Evolutionary conservation across 768 basidiomycete species (phyloP), one percentile per base, ranked within the genome.

Genomic region (Mycena maculata): DNA sequence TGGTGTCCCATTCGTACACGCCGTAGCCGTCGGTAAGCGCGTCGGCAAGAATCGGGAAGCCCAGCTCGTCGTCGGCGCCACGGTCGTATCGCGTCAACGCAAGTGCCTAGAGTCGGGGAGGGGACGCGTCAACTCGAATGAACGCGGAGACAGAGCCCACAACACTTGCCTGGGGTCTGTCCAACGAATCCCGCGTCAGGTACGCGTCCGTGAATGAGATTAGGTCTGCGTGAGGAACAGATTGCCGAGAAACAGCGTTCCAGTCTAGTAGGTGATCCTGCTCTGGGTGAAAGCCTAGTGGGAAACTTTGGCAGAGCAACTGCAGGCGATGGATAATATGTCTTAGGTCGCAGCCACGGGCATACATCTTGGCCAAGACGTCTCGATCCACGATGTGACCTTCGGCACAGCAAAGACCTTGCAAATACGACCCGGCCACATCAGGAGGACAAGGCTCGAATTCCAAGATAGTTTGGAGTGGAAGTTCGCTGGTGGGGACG

Each of bases 401-500:
- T 75, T 92, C 89, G 4, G 80, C 81, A 23, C 81, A 79, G 67
- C 88, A 89, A 54, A 95, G 71, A 27, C 82, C 82, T 76, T 90
- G 84, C 33, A 97, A 86, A 78, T 92, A 95, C 10, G 90, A 88
- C 18, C 81, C 83, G 23, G 89, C 88, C 41, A 90, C 77, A 22
- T 78, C 67, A 9, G 86, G 71, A 27, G 84, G 79, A 74, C 90
- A 88, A 60, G 92, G 84, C 59, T 82, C 71, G 76, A 97, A 97
- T 20, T 78, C 75, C 55, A 96, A 83, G 27, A 87, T 86, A 0
- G 82, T 83, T 76, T 98, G 95, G 22, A 96, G 77, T 9, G 95
- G 92, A 41, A 99, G 86, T 62, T 92, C 90, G 15, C 77, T 75
- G 42, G 86, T 73, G 4, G 96, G 96, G 31, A 98, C 85, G 49